Percentiles rank a stretch among this genome's conserved stretches.
Conservation (phyloP, 257 asterid species). For the Fraxinus pennsylvanica region DNA sequence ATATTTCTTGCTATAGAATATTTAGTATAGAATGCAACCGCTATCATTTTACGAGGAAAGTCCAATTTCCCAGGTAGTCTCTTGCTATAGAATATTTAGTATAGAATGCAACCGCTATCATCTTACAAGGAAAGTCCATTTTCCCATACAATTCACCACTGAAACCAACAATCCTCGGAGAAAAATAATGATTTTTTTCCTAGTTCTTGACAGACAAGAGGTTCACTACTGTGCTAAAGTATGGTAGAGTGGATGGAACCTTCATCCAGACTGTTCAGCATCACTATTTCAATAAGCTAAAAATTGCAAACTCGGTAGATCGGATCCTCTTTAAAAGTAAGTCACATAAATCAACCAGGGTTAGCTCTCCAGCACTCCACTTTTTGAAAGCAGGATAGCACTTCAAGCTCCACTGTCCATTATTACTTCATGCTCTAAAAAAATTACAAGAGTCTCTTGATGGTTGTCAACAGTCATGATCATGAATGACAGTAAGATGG, state of each 20-base stretch:
- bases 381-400: background rate
- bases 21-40: background rate
- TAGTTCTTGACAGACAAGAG: background rate
- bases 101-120: background rate
- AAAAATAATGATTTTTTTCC: background rate
- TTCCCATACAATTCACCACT: background rate
- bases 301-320: background rate
- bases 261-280: background rate
- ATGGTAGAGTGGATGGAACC: background rate
- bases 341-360: background rate
- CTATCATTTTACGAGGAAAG: background rate
- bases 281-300: background rate
- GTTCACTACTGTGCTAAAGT: background rate
- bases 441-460: too few species aligned
- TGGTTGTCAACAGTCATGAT: background rate
- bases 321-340: background rate
- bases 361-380: background rate
- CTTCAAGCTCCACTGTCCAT: background rate
- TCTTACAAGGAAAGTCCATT: background rate
- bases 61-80: background rate
- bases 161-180: background rate
- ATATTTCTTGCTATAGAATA: background rate
- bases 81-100: too few species aligned
- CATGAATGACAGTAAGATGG: background rate
- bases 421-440: too few species aligned